These are phyloP conservation scores for Corylus americana DNA, from an alignment of 306 rosid genomes.

Conservation along the genomic window DNA sequence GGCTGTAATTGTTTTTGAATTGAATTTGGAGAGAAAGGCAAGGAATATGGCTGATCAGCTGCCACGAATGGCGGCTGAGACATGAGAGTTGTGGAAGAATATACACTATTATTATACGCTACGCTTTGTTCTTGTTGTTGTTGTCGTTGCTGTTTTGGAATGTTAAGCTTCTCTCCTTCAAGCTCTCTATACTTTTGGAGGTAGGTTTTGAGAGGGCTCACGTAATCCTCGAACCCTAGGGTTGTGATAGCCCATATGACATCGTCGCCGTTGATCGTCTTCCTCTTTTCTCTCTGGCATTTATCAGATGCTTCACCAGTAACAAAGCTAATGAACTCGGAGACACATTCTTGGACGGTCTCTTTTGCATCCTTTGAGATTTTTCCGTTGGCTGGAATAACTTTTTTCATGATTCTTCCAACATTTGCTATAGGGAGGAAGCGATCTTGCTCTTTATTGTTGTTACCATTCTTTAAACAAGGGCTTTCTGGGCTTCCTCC, in stretches of 20 bases:
- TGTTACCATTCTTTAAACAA: constrained; percentile 26
- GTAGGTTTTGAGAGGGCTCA: constrained; percentile 53
- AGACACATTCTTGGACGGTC: constrained; percentile 75
- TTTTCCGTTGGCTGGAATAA: constrained; percentile 61
- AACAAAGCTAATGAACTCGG: constrained; percentile 76
- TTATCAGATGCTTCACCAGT: constrained; percentile 73
- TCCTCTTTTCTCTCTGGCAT: constrained; percentile 75
- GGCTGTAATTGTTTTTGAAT: constrained; percentile 55
- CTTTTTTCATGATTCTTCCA: constrained; percentile 74
- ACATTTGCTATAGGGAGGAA: constrained; percentile 78
- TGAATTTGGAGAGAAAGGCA: constrained; percentile 56
- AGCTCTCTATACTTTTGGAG: constrained; percentile 69
- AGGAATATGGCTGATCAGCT: constrained; percentile 52
- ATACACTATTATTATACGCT: constrained; percentile 31
- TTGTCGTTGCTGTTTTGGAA: constrained; percentile 57
- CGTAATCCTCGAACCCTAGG: constrained; percentile 67
- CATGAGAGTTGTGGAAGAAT: constrained; percentile 48
- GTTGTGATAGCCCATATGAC: constrained; percentile 80
- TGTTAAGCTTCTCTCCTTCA: constrained; percentile 64
- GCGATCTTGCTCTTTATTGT: constrained; percentile 64
- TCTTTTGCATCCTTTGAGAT: constrained; percentile 83
- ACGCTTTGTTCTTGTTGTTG: constrained; percentile 32
- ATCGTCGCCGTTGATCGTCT: constrained; percentile 72
- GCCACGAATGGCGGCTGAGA: constrained; percentile 49
- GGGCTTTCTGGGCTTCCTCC: constrained; percentile 54